Base-by-base conservation (phyloP, 2,329 filamentous ascomycete genomes). In the Botryotinia narcissicola region DNA sequence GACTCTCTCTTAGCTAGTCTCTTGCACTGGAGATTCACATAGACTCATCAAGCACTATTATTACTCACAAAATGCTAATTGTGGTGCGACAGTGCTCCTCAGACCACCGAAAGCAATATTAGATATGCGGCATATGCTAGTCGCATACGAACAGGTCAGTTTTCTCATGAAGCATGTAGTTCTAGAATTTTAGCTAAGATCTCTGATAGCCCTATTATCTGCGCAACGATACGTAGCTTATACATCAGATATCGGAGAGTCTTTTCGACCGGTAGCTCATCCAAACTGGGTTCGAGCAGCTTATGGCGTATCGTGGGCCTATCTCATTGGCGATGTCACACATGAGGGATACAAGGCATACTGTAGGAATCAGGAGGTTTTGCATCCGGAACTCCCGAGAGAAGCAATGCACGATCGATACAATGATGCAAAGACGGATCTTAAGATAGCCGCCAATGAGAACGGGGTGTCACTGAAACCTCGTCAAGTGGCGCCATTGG, bases 321-420 rank as follows among this genome's bases (percentile, higher is more conserved):
- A 99, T 80, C 88, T 99, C 35, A 83, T 94, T 22, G 95, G 96
- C 67, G 96, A 99, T 80, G 95, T 98, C 66, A 87, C 88, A 48
- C 91, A 98, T 81, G 96, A 99, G 83, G 95, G 96, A 9, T 98
- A 97, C 86, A 97, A 98, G 81, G 92, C 95, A 12, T 98, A 98
- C 82, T 88, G 92, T 82, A 89, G 92, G 73, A 98, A 99, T 81
- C 93, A 96, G 82, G 88, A 88, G 57, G 86, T 89, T 0, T 83
- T 94, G 35, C 88, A 95, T 78, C 93, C 94, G 0, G 86, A 90
- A 16, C 81, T 91, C 20, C 85, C 89, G 42, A 72, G 80, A 57
- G 77, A 79, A 74, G 80, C 80, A 57, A 73, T 75, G 4, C 77
- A 78, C 14, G 75, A 76, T 68, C 71, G 80, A 80, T 70, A 80